These are phyloP conservation scores for Aphanocladium album DNA, from an alignment of 2,329 filamentous ascomycete genomes.

Conservation along the genomic window DNA sequence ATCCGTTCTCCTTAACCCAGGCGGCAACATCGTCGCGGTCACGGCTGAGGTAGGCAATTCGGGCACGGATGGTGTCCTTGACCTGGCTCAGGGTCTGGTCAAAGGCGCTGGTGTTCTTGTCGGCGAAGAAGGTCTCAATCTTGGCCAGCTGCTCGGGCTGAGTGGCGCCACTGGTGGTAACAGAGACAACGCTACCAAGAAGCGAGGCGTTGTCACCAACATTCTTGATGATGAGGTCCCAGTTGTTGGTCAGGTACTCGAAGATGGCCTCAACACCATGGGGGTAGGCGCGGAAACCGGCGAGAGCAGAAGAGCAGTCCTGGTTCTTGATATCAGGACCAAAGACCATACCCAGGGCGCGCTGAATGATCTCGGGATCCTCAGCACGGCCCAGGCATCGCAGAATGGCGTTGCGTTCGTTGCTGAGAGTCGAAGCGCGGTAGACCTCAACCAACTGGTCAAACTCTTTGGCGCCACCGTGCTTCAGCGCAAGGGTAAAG, in stretches of 20 bases:
- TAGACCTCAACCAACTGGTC: conserved; percentile 72
- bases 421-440: conserved; percentile 58
- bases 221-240: conserved; percentile 75
- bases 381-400: conserved; percentile 76
- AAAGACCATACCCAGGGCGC: conserved; percentile 69
- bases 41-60: conserved; percentile 73
- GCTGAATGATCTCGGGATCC: conserved; percentile 73
- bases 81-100: conserved; percentile 88
- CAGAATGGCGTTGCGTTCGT: conserved; percentile 88
- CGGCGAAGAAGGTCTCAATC: conserved; percentile 74
- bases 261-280: conserved; percentile 78
- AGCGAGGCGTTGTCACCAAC: conserved; percentile 84
- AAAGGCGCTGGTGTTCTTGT: conserved; percentile 78
- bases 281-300: conserved; percentile 69
- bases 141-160: conserved; percentile 67
- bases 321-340: conserved; percentile 85
- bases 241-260: conserved; percentile 79
- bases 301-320: conserved; percentile 86
- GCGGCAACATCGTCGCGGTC: conserved; percentile 66
- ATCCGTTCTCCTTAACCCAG: conserved; percentile 43
- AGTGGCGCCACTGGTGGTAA: conserved; percentile 78
- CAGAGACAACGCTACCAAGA: conserved; percentile 76
- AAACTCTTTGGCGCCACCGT: conserved; percentile 69
- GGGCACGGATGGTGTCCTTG: conserved; percentile 76
- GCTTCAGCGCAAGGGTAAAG: conserved; percentile 76